phyloP scores from a whole-genome alignment of 116 monocot species.

The Dioscorea cayenensis region DNA sequence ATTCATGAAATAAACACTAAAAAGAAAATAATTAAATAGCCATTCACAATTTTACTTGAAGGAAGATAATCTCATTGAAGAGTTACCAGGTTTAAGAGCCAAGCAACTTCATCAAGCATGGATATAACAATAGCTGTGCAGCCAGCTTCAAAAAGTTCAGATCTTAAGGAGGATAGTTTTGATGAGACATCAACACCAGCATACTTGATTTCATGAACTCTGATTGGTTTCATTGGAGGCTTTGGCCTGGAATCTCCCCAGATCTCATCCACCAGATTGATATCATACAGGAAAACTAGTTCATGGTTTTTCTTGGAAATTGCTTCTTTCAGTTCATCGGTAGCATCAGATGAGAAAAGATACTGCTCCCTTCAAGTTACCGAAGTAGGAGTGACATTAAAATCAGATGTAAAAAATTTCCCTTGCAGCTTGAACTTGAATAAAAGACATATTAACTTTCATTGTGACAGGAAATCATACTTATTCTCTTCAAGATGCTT shows the following conservation, averaged over 20 bases:
- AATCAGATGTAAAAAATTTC: neutral
- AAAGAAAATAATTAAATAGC: neutral
- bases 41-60: no score
- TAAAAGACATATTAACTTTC: no score
- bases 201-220: constrained; percentile 89
- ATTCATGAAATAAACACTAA: no score
- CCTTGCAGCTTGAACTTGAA: neutral
- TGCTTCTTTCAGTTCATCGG: constrained; percentile 72
- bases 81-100: constrained; percentile 92
- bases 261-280: constrained; percentile 79
- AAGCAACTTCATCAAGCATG: constrained; percentile 96
- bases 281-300: constrained; percentile 69
- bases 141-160: constrained; percentile 53
- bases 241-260: constrained; percentile 77
- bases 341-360: constrained; percentile 83
- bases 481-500: no score
- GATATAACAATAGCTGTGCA: constrained; percentile 73
- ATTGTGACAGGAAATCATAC: no score
- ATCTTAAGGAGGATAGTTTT: constrained; percentile 61
- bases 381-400: constrained; percentile 10
- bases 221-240: constrained; percentile 56
- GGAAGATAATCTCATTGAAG: neutral
- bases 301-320: constrained; percentile 75
- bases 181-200: constrained; percentile 72
- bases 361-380: constrained; percentile 76